A percentile compares a stretch with the other conserved stretches of the same genome.
phyloP scores from a whole-genome alignment of 306 rosid genomes.

The peach (Prunus persica) region Prunus_persica_NCBIv2 NC_034009.1:43542001-43542500 shows the following conservation, averaged over 20 bases:
- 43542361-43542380: background rate
- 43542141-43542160: background rate
- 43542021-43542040: background rate
- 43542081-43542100: background rate
- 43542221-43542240: background rate
- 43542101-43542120: too few species aligned
- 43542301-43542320: background rate
- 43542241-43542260: background rate
- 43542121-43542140: too few species aligned
- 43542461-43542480: background rate
- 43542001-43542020: background rate
- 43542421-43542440: background rate
- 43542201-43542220: background rate
- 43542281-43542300: background rate
- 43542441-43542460: background rate
- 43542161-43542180: background rate
- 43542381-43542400: background rate
- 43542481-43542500: background rate
- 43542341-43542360: too few species aligned
- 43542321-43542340: too few species aligned
- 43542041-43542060: slow-evolving; percentile 4
- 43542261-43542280: background rate
- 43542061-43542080: slow-evolving; percentile 10
- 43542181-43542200: background rate
- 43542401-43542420: background rate